Evolutionary conservation across 352 stramenopile genomes (phyloP).

Genomic region (Phytopythium cucurbitacearum): DNA sequence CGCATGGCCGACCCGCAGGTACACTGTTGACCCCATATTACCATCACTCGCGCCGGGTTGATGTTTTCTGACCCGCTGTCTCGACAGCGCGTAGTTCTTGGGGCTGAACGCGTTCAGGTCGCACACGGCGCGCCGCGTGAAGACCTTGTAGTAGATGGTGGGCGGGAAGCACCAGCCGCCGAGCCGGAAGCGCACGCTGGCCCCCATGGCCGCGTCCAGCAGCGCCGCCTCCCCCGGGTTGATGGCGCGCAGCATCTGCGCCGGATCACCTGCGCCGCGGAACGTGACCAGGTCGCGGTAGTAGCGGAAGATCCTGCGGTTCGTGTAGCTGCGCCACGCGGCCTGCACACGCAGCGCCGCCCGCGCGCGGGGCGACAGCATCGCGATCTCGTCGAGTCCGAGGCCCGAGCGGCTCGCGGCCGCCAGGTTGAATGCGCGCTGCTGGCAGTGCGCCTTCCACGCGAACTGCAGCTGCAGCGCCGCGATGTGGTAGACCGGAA

Average conservation of each 20-base stretch:
- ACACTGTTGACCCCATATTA: conserved; percentile 20
- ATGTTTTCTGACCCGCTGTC: conserved; percentile 18
- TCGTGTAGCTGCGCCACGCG: conserved; percentile 71
- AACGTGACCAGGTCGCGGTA: conserved; percentile 82
- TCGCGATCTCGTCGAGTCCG: conserved; percentile 2
- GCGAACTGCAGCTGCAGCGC: conserved; percentile 80
- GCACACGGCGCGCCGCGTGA: conserved; percentile 79
- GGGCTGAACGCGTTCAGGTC: conserved; percentile 89
- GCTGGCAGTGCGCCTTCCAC: conserved; percentile 54
- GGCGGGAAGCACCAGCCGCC: conserved; percentile 85
- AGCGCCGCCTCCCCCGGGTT: conserved; percentile 77
- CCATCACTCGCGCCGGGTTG: conserved; percentile 20
- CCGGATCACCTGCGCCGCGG: conserved; percentile 67
- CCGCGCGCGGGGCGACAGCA: conserved; percentile 26
- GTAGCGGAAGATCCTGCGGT: conserved; percentile 71
- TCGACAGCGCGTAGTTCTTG: conserved; percentile 77
- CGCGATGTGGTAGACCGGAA: conserved; percentile 81
- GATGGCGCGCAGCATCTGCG: conserved; percentile 76
- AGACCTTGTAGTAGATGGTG: conserved; percentile 95
- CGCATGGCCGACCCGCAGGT: conserved; percentile 69
- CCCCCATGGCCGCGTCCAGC: conserved; percentile 77
- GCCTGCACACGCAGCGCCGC: conserved; percentile 53
- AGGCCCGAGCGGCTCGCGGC: conserved; percentile 1
- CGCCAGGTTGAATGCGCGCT: conserved; percentile 22
- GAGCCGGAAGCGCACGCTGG: conserved; percentile 84